phyloP scores from a whole-genome alignment of 2,329 filamentous ascomycete genomes.

The Pseudogymnoascus sp. region DNA sequence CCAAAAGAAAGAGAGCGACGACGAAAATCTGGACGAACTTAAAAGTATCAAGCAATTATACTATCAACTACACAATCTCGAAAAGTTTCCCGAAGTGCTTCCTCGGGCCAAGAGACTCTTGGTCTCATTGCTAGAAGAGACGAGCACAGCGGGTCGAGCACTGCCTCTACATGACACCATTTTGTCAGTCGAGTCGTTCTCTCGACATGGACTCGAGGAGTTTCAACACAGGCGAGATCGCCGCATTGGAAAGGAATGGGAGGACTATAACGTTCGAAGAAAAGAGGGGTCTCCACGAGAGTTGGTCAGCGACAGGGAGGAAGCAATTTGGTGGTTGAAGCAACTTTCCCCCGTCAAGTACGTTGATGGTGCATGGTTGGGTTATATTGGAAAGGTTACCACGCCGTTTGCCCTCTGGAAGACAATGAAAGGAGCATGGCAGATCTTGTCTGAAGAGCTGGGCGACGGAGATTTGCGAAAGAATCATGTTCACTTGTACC shows the following conservation, averaged over 20 bases:
- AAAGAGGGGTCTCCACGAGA: constrained; percentile 30
- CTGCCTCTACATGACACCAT: constrained; percentile 25
- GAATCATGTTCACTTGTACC: constrained; percentile 36
- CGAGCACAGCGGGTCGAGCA: constrained; percentile 22
- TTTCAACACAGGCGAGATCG: constrained; percentile 30
- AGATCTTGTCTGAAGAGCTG: constrained; percentile 42
- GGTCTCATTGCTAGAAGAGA: constrained; percentile 30
- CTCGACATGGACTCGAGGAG: constrained; percentile 20
- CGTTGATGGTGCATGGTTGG: constrained; percentile 43
- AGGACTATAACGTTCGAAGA: constrained; percentile 19
- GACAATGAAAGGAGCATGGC: constrained; percentile 39
- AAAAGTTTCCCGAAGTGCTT: constrained; percentile 31
- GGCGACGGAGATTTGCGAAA: constrained; percentile 40
- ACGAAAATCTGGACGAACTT: constrained; percentile 17
- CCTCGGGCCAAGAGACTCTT: constrained; percentile 29
- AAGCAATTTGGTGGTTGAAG: constrained; percentile 34
- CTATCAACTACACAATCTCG: constrained; percentile 36
- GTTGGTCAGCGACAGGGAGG: constrained; percentile 30
- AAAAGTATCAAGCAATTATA: constrained; percentile 31
- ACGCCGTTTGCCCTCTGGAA: constrained; percentile 35
- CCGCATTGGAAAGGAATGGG: constrained; percentile 30
- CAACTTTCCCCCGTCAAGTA: constrained; percentile 37
- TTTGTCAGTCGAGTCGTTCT: constrained; percentile 28
- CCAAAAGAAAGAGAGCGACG: constrained; percentile 11
- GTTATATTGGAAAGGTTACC: constrained; percentile 37